phyloP scores from a whole-genome alignment of 768 basidiomycete species.

The Coprinopsis cinerea region DNA sequence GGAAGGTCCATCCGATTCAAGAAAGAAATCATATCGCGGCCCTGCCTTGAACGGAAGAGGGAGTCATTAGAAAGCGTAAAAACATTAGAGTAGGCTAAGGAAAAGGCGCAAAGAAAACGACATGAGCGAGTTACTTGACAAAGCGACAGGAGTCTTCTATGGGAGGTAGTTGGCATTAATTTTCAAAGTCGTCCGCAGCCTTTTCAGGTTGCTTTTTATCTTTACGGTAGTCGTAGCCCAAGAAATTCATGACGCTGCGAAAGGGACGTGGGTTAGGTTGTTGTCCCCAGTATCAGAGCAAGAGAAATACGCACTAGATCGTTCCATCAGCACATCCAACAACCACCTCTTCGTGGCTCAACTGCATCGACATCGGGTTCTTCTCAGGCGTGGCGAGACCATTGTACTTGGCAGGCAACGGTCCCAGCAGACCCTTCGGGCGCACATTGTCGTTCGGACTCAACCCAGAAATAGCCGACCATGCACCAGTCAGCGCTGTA shows the following conservation, averaged over 20 bases:
- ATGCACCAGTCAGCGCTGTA: constrained; percentile 65
- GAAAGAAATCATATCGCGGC: neutral
- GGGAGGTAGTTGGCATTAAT: neutral
- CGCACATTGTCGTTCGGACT: constrained; percentile 24
- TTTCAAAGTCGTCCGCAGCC: neutral
- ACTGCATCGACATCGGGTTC: constrained; percentile 92
- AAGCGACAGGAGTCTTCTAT: neutral
- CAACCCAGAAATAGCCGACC: constrained; percentile 55
- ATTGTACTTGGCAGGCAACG: constrained; percentile 60
- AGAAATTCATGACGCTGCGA: constrained; percentile 31
- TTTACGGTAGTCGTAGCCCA: constrained; percentile 29
- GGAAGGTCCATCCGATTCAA: neutral
- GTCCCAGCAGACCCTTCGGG: constrained; percentile 56
- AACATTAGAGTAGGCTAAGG: too few relatives aligned
- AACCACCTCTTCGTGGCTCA: constrained; percentile 87
- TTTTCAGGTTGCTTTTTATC: constrained; percentile 3
- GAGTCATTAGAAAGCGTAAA: too few relatives aligned
- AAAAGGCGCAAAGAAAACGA: neutral
- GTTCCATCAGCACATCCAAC: constrained; percentile 90
- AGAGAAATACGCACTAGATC: constrained; percentile 62
- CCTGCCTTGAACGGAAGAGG: neutral
- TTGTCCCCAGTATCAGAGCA: neutral
- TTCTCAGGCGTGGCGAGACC: constrained; percentile 85
- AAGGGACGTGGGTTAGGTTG: neutral
- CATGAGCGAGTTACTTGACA: neutral